Percentiles rank a stretch among this genome's conserved stretches.
These are phyloP conservation scores for Lyophyllum atratum DNA, from an alignment of 768 basidiomycete genomes.

Conservation along the genomic window DNA sequence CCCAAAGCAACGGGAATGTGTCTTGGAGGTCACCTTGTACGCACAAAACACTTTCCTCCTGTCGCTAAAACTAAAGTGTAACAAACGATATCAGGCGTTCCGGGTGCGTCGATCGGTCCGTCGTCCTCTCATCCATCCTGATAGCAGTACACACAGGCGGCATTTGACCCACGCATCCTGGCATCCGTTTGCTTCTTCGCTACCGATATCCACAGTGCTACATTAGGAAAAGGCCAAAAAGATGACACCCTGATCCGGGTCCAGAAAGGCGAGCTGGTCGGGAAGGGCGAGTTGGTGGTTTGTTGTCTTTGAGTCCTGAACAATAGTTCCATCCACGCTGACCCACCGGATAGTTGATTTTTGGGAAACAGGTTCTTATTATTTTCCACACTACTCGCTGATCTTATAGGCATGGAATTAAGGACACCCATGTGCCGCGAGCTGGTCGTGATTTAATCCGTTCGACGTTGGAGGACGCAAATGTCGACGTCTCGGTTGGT, in stretches of 20 bases:
- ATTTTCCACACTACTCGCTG: background rate
- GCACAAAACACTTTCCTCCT: slow-evolving; percentile 20
- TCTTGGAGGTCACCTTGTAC: slow-evolving; percentile 81
- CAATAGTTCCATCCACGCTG: background rate
- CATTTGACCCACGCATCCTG: slow-evolving; percentile 83
- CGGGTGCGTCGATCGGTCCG: slow-evolving; percentile 30
- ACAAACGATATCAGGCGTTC: slow-evolving; percentile 34
- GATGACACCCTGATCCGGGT: slow-evolving; percentile 83
- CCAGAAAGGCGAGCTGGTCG: slow-evolving; percentile 69
- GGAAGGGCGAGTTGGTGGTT: slow-evolving; percentile 85
- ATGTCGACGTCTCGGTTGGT: slow-evolving; percentile 69
- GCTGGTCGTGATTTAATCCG: slow-evolving; percentile 86
- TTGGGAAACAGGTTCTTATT: slow-evolving; percentile 80
- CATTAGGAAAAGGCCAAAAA: slow-evolving; percentile 80
- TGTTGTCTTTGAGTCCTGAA: slow-evolving; percentile 23
- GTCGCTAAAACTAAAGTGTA: background rate
- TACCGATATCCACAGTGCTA: slow-evolving; percentile 88
- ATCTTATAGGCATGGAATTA: slow-evolving; percentile 25
- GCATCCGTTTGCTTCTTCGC: slow-evolving; percentile 93
- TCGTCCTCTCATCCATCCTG: background rate
- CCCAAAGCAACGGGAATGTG: slow-evolving; percentile 84
- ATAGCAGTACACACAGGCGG: slow-evolving; percentile 53
- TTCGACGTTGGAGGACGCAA: slow-evolving; percentile 77
- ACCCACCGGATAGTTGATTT: slow-evolving; percentile 69
- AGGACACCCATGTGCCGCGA: slow-evolving; percentile 92